phyloP scores from a whole-genome alignment of 2,329 filamentous ascomycete species.

The Arthrobotrys sphaeroides region DNA sequence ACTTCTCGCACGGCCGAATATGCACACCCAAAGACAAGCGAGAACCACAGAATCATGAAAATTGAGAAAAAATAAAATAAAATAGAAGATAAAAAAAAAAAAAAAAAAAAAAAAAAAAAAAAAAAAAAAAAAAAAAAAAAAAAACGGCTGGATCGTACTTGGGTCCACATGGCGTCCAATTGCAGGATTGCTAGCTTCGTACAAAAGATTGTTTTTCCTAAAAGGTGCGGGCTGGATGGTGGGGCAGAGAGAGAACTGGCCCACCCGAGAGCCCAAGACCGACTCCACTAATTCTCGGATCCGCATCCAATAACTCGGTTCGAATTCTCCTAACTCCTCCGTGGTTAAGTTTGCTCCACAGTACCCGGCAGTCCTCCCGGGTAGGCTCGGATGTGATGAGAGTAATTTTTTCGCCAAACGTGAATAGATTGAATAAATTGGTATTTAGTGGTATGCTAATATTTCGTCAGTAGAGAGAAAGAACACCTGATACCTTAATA shows the following conservation, averaged over 20 bases:
- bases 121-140: slow-evolving; percentile 1
- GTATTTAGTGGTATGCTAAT: neutral
- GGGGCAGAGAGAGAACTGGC: slow-evolving; percentile 31
- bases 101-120: neutral
- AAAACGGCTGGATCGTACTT: slow-evolving; percentile 32
- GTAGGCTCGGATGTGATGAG: slow-evolving; percentile 49
- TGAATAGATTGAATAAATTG: slow-evolving; percentile 12
- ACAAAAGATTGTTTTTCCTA: slow-evolving; percentile 30
- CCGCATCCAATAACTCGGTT: slow-evolving; percentile 54
- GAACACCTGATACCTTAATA: neutral
- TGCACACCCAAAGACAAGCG: neutral
- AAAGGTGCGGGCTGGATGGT: slow-evolving; percentile 30
- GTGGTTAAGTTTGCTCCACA: slow-evolving; percentile 46
- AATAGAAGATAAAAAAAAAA: no score
- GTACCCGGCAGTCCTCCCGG: slow-evolving; percentile 27
- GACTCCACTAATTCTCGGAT: slow-evolving; percentile 44
- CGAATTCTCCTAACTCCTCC: slow-evolving; percentile 51
- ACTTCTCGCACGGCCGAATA: neutral
- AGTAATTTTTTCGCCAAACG: slow-evolving; percentile 31
- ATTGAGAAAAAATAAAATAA: no score
- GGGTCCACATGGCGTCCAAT: slow-evolving; percentile 35
- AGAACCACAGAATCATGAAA: neutral
- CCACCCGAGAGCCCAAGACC: slow-evolving; percentile 3
- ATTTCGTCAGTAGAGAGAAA: neutral
- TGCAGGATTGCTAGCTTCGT: slow-evolving; percentile 3